These are phyloP conservation scores for Podosphaera leucotricha DNA, from an alignment of 2,329 filamentous ascomycete genomes.

Conservation along the genomic window DNA sequence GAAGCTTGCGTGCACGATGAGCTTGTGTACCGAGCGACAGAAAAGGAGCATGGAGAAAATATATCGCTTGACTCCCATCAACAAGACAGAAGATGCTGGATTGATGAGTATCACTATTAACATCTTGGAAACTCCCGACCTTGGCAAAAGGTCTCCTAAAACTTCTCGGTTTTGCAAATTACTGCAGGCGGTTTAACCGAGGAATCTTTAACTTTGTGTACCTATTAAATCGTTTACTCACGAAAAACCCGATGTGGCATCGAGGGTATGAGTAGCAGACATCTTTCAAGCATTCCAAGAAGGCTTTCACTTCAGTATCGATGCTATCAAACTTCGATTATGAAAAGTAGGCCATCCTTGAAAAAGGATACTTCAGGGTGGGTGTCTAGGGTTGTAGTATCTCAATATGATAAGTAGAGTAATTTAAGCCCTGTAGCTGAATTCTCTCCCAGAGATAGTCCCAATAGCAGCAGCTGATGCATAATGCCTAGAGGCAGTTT, in stretches of 20 bases:
- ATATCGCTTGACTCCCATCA: conserved; percentile 2
- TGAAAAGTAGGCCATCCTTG: background rate
- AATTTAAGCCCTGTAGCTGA: background rate
- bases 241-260: background rate
- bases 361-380: conserved; percentile 1
- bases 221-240: background rate
- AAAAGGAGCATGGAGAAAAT: background rate
- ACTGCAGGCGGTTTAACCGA: background rate
- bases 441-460: too few relatives aligned
- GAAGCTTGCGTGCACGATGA: background rate
- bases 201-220: background rate
- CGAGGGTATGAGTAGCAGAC: background rate
- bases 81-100: conserved; percentile 1
- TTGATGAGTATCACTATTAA: background rate
- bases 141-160: background rate
- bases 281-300: background rate
- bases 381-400: background rate
- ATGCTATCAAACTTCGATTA: background rate
- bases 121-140: background rate
- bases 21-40: conserved; percentile 1
- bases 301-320: background rate
- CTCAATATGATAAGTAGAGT: background rate
- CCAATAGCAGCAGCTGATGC: too few relatives aligned
- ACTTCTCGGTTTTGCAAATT: background rate
- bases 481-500: too few relatives aligned